phyloP scores from a whole-genome alignment of 2,329 filamentous ascomycete genomes.

The Elsinoe necatrix region DNA sequence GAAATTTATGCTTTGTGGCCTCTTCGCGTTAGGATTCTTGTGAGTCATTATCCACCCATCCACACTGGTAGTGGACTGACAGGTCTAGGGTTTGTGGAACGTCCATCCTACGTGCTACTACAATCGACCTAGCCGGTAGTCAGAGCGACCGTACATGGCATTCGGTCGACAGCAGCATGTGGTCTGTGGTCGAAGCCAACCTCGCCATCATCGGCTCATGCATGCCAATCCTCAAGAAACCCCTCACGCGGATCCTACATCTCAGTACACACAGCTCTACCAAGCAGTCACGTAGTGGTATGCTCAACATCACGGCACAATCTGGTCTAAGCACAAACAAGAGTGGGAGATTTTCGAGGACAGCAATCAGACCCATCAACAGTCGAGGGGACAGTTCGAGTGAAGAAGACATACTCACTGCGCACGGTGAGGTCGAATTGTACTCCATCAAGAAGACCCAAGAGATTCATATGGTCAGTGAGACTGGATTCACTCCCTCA shows the following conservation, averaged over 20 bases:
- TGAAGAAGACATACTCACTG: constrained; percentile 7
- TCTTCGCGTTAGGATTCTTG: constrained; percentile 29
- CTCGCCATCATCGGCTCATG: constrained; percentile 25
- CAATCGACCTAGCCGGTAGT: constrained; percentile 23
- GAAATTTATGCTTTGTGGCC: constrained; percentile 26
- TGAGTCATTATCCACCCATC: constrained; percentile 18
- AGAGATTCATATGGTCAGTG: constrained; percentile 12
- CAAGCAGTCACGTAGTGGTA: not conserved
- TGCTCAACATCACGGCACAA: constrained; percentile 8
- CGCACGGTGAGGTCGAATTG: not conserved
- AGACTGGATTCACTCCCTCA: not conserved
- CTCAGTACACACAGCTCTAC: not conserved
- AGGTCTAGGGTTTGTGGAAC: constrained; percentile 21
- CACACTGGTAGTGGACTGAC: not conserved
- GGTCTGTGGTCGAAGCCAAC: constrained; percentile 25
- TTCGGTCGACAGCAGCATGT: constrained; percentile 24
- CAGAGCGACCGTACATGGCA: constrained; percentile 24
- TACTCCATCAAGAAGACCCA: constrained; percentile 11
- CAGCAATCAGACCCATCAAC: not conserved
- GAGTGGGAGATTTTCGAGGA: not conserved
- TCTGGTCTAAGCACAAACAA: constrained; percentile 1
- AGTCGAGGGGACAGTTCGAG: constrained; percentile 7
- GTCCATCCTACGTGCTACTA: constrained; percentile 24
- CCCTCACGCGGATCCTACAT: constrained; percentile 23
- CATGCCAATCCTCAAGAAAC: constrained; percentile 25